These are phyloP conservation scores for Heterobasidion irregulare DNA, from an alignment of 1,284 basidiomycete genomes.

Conservation along the genomic window DNA sequence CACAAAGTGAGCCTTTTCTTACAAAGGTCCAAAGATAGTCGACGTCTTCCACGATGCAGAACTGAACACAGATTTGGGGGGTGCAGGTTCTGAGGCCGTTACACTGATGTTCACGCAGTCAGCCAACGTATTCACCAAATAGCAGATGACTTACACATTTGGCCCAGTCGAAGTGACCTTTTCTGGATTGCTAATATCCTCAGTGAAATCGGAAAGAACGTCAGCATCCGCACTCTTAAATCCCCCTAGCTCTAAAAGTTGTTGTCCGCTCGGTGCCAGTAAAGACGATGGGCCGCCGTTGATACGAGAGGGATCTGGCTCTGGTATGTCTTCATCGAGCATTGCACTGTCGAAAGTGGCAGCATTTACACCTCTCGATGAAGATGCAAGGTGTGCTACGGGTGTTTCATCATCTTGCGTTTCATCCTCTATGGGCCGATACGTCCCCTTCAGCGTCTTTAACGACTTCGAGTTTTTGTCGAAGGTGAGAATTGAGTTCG, in stretches of 20 bases:
- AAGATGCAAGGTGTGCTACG: slow-evolving; percentile 6
- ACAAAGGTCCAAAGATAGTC: slow-evolving; percentile 29
- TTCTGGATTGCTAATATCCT: slow-evolving; percentile 17
- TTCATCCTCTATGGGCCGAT: slow-evolving; percentile 6
- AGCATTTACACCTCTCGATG: slow-evolving; percentile 3
- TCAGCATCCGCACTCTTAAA: slow-evolving; percentile 25
- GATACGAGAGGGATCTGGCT: background rate
- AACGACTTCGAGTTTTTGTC: slow-evolving; percentile 34
- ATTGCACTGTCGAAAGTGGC: background rate
- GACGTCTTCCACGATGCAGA: slow-evolving; percentile 10
- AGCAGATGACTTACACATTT: background rate
- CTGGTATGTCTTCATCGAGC: background rate
- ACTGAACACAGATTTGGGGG: background rate
- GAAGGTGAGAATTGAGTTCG: slow-evolving; percentile 40
- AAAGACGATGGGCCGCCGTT: slow-evolving; percentile 1
- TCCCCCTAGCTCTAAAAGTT: slow-evolving; percentile 40
- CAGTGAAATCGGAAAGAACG: slow-evolving; percentile 48
- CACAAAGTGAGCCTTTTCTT: background rate
- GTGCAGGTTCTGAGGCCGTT: background rate
- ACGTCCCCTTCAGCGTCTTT: slow-evolving; percentile 34
- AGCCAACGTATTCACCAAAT: background rate
- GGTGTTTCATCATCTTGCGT: slow-evolving; percentile 1
- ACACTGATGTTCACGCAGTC: background rate
- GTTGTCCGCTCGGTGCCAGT: slow-evolving; percentile 28
- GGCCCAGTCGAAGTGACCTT: background rate